These are phyloP conservation scores for Ilyonectria robusta DNA, from an alignment of 2,329 filamentous ascomycete species.

Conservation along the genomic window DNA sequence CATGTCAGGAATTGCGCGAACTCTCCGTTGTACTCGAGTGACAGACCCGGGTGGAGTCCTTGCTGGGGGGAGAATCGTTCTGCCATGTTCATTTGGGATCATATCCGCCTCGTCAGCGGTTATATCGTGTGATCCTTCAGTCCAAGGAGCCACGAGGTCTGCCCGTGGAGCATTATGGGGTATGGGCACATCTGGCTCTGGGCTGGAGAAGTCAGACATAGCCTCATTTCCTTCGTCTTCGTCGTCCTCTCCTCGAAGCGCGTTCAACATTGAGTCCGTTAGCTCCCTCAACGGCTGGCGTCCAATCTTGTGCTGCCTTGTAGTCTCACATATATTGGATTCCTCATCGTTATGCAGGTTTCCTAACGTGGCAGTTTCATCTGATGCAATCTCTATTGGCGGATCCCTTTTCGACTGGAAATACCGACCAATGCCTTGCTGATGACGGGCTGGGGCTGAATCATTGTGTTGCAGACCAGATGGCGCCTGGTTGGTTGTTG, in stretches of 20 bases:
- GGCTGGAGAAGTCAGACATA: constrained; percentile 9
- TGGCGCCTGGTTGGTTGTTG: constrained; percentile 15
- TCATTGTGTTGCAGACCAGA: constrained; percentile 14
- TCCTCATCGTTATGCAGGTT: constrained; percentile 23
- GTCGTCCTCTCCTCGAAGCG: constrained; percentile 35
- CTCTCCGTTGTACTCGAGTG: constrained; percentile 17
- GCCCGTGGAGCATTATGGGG: constrained; percentile 12
- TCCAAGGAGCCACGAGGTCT: not conserved
- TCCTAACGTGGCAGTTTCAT: constrained; percentile 51
- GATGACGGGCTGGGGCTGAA: constrained; percentile 24
- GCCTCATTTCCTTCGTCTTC: constrained; percentile 22
- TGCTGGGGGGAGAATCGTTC: constrained; percentile 5
- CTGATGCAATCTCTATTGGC: constrained; percentile 53
- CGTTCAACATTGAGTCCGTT: constrained; percentile 42
- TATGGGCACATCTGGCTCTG: constrained; percentile 21
- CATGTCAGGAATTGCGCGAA: constrained; percentile 8
- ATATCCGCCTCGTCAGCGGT: not conserved
- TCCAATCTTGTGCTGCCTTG: constrained; percentile 20
- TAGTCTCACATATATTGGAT: constrained; percentile 24
- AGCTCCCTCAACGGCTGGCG: constrained; percentile 43
- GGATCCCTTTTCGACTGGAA: constrained; percentile 43
- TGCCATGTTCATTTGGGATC: constrained; percentile 20
- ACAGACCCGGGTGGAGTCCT: constrained; percentile 30
- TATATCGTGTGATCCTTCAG: not conserved
- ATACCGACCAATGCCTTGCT: constrained; percentile 51